A percentile compares a stretch with the other conserved stretches of the same genome.
These are phyloP conservation scores for Pulveroboletus frians DNA, from an alignment of 768 basidiomycete genomes.

Conservation along the genomic window DNA sequence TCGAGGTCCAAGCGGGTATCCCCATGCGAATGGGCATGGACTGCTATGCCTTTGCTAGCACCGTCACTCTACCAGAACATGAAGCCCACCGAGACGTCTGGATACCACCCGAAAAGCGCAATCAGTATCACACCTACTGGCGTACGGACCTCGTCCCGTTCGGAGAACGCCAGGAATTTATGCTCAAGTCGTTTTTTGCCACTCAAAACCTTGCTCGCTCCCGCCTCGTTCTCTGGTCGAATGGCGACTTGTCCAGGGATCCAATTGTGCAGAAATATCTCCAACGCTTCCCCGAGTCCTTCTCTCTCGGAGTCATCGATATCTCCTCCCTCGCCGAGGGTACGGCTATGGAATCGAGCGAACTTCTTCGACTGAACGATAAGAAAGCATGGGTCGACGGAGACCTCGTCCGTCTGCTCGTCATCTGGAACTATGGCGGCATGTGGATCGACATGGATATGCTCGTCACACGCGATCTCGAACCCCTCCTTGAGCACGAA, in stretches of 20 bases:
- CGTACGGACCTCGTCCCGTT: conserved; percentile 78
- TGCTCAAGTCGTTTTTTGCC: conserved; percentile 90
- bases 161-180: conserved; percentile 76
- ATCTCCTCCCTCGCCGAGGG: conserved; percentile 63
- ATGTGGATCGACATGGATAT: conserved; percentile 99
- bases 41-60: conserved; percentile 90
- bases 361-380: conserved; percentile 59
- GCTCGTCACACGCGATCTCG: conserved; percentile 79
- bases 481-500: conserved; percentile 85
- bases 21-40: conserved; percentile 76
- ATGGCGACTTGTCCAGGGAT: conserved; percentile 62
- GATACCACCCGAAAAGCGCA: conserved; percentile 40
- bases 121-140: conserved; percentile 93
- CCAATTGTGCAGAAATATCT: conserved; percentile 58
- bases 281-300: conserved; percentile 59
- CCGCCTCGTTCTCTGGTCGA: conserved; percentile 88
- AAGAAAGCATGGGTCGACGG: conserved; percentile 91
- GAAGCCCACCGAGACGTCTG: conserved; percentile 2
- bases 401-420: conserved; percentile 81
- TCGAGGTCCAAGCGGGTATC: conserved; percentile 77
- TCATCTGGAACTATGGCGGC: conserved; percentile 86
- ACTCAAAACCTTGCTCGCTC: conserved; percentile 70
- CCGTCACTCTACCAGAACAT: conserved; percentile 42
- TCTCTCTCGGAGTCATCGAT: conserved; percentile 64
- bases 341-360: conserved; percentile 67